These are phyloP conservation scores for Boletus edulis DNA, from an alignment of 768 basidiomycete genomes.

Conservation along the genomic window DNA sequence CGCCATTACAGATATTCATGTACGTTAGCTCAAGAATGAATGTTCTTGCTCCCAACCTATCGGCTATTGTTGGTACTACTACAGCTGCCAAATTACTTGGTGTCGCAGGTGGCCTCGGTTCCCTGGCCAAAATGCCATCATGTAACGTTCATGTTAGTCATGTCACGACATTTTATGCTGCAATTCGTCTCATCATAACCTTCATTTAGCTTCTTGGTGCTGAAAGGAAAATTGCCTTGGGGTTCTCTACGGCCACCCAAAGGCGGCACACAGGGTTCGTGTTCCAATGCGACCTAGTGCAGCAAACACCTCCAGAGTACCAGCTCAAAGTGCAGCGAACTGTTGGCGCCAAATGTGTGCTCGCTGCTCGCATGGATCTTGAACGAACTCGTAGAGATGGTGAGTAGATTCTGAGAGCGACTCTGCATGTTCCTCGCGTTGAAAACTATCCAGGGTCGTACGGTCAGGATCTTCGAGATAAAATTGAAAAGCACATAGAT, in stretches of 20 bases:
- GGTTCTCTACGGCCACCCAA: slow-evolving; percentile 86
- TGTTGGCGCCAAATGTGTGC: slow-evolving; percentile 85
- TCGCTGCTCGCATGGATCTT: slow-evolving; percentile 94
- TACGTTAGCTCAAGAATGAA: slow-evolving; percentile 99
- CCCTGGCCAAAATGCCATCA: slow-evolving; percentile 90
- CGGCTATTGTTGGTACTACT: slow-evolving; percentile 96
- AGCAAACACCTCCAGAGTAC: slow-evolving; percentile 84
- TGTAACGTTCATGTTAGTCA: slow-evolving; percentile 88
- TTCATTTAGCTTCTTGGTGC: slow-evolving; percentile 80
- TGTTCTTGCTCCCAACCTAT: slow-evolving; percentile 96
- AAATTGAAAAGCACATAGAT: slow-evolving; percentile 92
- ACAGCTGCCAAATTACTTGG: slow-evolving; percentile 98
- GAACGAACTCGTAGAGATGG: slow-evolving; percentile 82
- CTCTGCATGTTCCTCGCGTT: background rate
- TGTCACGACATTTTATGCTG: background rate
- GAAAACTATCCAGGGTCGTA: slow-evolving; percentile 55
- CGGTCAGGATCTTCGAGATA: slow-evolving; percentile 75
- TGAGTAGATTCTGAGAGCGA: slow-evolving; percentile 28
- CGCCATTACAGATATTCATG: slow-evolving; percentile 75
- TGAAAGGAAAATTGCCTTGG: slow-evolving; percentile 87
- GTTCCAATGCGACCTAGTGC: slow-evolving; percentile 89
- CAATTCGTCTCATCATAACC: background rate
- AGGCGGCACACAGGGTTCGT: slow-evolving; percentile 95
- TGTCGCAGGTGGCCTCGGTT: slow-evolving; percentile 90
- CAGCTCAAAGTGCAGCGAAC: slow-evolving; percentile 91